These are phyloP conservation scores for Penicillium janthinellum DNA, from an alignment of 2,329 filamentous ascomycete species.

Conservation along the genomic window DNA sequence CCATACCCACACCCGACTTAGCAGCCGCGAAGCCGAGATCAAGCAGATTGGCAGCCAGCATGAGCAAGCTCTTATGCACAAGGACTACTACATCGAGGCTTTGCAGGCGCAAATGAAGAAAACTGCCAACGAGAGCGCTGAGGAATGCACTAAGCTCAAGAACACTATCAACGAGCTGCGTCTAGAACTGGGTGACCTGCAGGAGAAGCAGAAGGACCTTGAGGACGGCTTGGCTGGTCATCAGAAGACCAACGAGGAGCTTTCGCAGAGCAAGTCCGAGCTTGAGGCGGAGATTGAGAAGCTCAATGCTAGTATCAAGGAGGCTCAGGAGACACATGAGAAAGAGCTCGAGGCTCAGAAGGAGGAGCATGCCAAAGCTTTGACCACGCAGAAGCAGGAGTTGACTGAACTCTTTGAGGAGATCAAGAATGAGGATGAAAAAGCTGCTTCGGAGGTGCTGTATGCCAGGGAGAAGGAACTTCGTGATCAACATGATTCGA, in stretches of 20 bases:
- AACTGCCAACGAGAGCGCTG: slow-evolving; percentile 52
- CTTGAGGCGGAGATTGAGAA: slow-evolving; percentile 45
- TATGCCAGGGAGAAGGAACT: slow-evolving; percentile 48
- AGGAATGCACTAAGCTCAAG: slow-evolving; percentile 48
- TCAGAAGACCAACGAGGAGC: slow-evolving; percentile 48
- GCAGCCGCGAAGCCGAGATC: slow-evolving; percentile 52
- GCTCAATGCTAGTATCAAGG: slow-evolving; percentile 42
- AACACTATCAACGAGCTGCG: slow-evolving; percentile 52
- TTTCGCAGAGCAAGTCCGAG: slow-evolving; percentile 48
- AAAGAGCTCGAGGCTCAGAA: slow-evolving; percentile 38
- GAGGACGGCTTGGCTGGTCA: slow-evolving; percentile 50
- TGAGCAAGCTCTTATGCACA: slow-evolving; percentile 53
- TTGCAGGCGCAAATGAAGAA: slow-evolving; percentile 54
- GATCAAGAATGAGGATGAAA: slow-evolving; percentile 48
- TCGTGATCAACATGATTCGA: slow-evolving; percentile 40
- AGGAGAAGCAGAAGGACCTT: slow-evolving; percentile 56
- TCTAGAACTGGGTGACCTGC: slow-evolving; percentile 52
- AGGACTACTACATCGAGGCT: slow-evolving; percentile 56
- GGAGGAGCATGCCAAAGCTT: slow-evolving; percentile 36
- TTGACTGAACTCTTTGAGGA: slow-evolving; percentile 52
- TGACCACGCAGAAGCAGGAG: slow-evolving; percentile 48
- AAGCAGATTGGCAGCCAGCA: slow-evolving; percentile 53
- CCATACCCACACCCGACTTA: slow-evolving; percentile 54
- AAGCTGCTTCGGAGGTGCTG: slow-evolving; percentile 39
- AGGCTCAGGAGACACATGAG: slow-evolving; percentile 49